phyloP scores from a whole-genome alignment of 768 basidiomycete species.

The Hericium erinaceus region DNA sequence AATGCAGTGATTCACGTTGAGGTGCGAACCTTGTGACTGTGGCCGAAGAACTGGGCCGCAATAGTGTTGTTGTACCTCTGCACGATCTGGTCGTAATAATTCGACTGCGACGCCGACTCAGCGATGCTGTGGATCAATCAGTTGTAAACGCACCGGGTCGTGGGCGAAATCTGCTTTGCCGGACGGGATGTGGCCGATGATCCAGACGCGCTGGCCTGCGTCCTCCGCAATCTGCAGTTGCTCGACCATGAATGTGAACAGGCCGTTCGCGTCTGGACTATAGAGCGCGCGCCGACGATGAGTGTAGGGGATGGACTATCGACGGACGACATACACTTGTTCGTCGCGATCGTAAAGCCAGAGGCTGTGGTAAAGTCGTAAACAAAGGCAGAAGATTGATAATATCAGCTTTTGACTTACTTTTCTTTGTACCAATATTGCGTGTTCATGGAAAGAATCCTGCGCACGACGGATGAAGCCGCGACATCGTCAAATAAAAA shows the following conservation, averaged over 20 bases:
- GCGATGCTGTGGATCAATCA: slow-evolving; percentile 13
- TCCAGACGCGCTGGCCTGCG: slow-evolving; percentile 50
- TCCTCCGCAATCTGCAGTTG: slow-evolving; percentile 54
- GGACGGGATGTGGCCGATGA: slow-evolving; percentile 53
- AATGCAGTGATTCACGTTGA: too few relatives aligned
- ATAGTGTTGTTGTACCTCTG: slow-evolving; percentile 51
- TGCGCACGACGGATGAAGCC: slow-evolving; percentile 13
- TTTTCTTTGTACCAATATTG: slow-evolving; percentile 55
- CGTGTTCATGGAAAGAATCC: slow-evolving; percentile 54
- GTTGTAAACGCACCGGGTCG: slow-evolving; percentile 35
- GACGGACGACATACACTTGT: slow-evolving; percentile 24
- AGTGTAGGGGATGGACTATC: background rate
- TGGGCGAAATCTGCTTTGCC: slow-evolving; percentile 37
- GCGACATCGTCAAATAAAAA: background rate
- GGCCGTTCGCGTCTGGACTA: slow-evolving; percentile 50
- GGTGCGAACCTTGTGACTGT: slow-evolving; percentile 36
- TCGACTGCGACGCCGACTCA: slow-evolving; percentile 35
- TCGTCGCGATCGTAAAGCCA: slow-evolving; percentile 51
- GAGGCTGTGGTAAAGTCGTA: slow-evolving; percentile 27
- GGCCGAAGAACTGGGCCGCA: slow-evolving; percentile 54
- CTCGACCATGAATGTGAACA: slow-evolving; percentile 44
- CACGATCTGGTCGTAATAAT: slow-evolving; percentile 55
- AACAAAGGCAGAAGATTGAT: background rate
- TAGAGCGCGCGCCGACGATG: background rate
- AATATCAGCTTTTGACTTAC: slow-evolving; percentile 20